Evolutionary conservation across 108 stramenopile genomes (phyloP), one percentile per base, ranked within the genome.

Genomic region (Nitzschia palea): DNA sequence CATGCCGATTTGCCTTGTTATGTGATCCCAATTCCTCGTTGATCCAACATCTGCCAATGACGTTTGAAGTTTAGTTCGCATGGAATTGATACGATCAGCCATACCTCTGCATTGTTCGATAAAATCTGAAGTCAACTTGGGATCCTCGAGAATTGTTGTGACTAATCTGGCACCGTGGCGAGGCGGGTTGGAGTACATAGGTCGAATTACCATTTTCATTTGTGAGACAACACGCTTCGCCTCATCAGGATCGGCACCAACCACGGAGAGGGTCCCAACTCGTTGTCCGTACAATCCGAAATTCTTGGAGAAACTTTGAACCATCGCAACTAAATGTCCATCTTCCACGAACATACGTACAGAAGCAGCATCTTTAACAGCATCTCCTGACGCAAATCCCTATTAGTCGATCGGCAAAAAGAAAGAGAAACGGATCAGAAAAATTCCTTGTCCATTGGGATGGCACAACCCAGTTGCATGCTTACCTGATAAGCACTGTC

Each of bases 241-340:
- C 84, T 99, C 97, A 2, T 98, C 98, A 22, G 68, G 69, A 61
- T 83, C 67, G 29, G 67, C 71, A 25, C 91, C 93, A 35, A 99
- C 98, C 2, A 97, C 87, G 6, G 92, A 94, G 35, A 99, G 80
- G 6, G 96, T 83, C 20, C 99, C 99, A 20, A 98, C 82, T 50
- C 99, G 80, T 69, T 99, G 91, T 53, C 99, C 99, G 76, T 99
- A 99, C 31, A 99, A 86, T 18, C 99, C 99, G 72, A 99, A 99
- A 86, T 99, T 99, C 80, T 99, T 99, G 34, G 97, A 95, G 65
- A 96, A 99, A 69, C 89, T 91, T 82, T 99, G 99, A 12, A 93
- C 91, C 48, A 98, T 78, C n/a, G 87, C 79, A 50, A 99, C 70
- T 40, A 84, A 70, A 71, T 98, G 98, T 6, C 99, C 99, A 45